These are phyloP conservation scores for Chalciporus piperatus DNA, from an alignment of 768 basidiomycete genomes.

Conservation along the genomic window DNA sequence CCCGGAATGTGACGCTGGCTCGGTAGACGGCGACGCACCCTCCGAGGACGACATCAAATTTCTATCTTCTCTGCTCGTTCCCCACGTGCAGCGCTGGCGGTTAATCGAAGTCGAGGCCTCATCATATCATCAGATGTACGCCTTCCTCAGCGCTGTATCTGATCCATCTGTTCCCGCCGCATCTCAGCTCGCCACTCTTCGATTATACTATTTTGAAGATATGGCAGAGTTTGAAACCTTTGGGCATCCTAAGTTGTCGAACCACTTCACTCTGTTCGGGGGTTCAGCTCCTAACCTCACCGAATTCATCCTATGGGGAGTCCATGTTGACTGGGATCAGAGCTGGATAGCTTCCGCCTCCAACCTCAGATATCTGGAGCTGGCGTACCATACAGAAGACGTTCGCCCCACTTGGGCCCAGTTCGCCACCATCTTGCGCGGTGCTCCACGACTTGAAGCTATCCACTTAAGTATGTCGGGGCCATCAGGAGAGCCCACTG, in stretches of 20 bases:
- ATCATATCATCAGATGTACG: slow-evolving; percentile 43
- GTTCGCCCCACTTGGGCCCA: slow-evolving; percentile 58
- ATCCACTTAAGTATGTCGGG: slow-evolving; percentile 60
- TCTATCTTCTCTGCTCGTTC: slow-evolving; percentile 40
- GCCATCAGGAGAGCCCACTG: slow-evolving; percentile 29
- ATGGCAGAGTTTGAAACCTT: slow-evolving; percentile 34
- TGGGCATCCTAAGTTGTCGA: slow-evolving; percentile 29
- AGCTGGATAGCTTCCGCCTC: slow-evolving; percentile 29
- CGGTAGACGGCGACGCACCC: slow-evolving; percentile 10
- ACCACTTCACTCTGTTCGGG: slow-evolving; percentile 49
- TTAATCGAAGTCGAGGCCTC: slow-evolving; percentile 47
- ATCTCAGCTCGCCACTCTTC: slow-evolving; percentile 50
- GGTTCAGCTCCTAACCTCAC: slow-evolving; percentile 51
- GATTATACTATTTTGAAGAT: slow-evolving; percentile 57
- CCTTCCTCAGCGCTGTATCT: slow-evolving; percentile 42
- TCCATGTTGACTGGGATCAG: slow-evolving; percentile 65
- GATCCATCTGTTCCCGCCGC: slow-evolving; percentile 40
- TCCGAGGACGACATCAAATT: slow-evolving; percentile 19
- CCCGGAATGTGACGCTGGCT: slow-evolving; percentile 32
- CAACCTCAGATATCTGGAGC: slow-evolving; percentile 47
- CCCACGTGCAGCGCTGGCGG: slow-evolving; percentile 56
- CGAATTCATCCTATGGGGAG: slow-evolving; percentile 58
- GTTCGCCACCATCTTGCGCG: slow-evolving; percentile 49
- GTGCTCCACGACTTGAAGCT: slow-evolving; percentile 50
- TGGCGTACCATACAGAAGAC: slow-evolving; percentile 61